A percentile compares a stretch with the other conserved stretches of the same genome.
phyloP scores from a whole-genome alignment of 805 yeast species.

The Cyberlindnera veronae region DNA sequence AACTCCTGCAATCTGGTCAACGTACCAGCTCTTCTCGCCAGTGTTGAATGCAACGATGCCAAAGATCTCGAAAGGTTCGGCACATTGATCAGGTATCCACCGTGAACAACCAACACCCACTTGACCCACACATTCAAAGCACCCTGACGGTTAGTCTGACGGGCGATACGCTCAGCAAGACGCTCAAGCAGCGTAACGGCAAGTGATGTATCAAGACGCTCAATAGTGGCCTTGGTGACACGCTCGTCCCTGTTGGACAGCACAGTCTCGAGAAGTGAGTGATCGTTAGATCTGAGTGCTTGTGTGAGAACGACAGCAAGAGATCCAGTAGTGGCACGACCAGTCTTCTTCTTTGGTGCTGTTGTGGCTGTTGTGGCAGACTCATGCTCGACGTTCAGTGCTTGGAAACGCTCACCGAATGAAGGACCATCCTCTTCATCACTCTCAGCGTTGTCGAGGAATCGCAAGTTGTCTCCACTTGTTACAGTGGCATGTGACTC shows the following conservation, averaged over 20 bases:
- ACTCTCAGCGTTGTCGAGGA: slow-evolving; percentile 44
- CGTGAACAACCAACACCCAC: slow-evolving; percentile 81
- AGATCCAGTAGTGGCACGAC: slow-evolving; percentile 66
- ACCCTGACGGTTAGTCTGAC: slow-evolving; percentile 51
- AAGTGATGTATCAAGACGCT: slow-evolving; percentile 50
- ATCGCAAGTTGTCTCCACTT: slow-evolving; percentile 60
- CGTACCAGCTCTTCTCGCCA: slow-evolving; percentile 61
- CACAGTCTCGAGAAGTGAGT: slow-evolving; percentile 79
- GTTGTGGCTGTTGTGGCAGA: slow-evolving; percentile 9
- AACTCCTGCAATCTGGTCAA: slow-evolving; percentile 72
- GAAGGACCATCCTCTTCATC: slow-evolving; percentile 44
- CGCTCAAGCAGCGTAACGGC: slow-evolving; percentile 56
- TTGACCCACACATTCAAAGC: slow-evolving; percentile 73
- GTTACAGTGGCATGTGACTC: slow-evolving; percentile 61
- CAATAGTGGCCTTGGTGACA: slow-evolving; percentile 51
- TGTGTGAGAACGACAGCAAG: slow-evolving; percentile 83
- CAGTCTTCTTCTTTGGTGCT: slow-evolving; percentile 33
- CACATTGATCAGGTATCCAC: slow-evolving; percentile 52
- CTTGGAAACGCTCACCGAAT: slow-evolving; percentile 52
- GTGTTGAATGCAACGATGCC: slow-evolving; percentile 59
- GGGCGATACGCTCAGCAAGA: slow-evolving; percentile 57
- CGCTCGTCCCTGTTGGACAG: slow-evolving; percentile 50
- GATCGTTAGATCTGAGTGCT: slow-evolving; percentile 85
- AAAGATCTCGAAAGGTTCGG: slow-evolving; percentile 53
- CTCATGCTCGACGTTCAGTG: slow-evolving; percentile 26